Percentiles rank a stretch among this genome's conserved stretches.
Conservation (phyloP, 306 rosid species). For the Hylodesmum podocarpum region DNA sequence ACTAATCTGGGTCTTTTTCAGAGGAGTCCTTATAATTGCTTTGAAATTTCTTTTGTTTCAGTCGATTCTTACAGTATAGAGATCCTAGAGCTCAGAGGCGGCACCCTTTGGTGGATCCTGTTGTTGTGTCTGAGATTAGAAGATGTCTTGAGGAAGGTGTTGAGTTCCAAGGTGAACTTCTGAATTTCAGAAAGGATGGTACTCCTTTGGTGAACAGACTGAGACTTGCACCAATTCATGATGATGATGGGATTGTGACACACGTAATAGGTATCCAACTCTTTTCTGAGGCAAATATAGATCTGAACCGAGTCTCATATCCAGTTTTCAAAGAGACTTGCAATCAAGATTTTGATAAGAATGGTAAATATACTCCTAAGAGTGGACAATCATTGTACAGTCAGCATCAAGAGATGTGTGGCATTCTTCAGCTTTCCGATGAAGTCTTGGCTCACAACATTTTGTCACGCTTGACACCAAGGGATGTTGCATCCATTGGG, state of each 20-base stretch:
- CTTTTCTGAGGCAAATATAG: conserved; percentile 79
- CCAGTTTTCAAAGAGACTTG: conserved; percentile 88
- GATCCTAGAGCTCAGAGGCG: conserved; percentile 94
- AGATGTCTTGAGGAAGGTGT: conserved; percentile 85
- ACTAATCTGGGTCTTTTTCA: background rate
- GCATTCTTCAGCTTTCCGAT: conserved; percentile 95
- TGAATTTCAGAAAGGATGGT: conserved; percentile 94
- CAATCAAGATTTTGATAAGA: conserved; percentile 48
- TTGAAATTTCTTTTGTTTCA: conserved; percentile 47
- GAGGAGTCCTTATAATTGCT: background rate
- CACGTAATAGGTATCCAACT: conserved; percentile 91
- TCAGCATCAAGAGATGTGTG: conserved; percentile 67
- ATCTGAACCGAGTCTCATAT: conserved; percentile 74
- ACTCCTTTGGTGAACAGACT: conserved; percentile 83
- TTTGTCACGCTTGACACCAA: conserved; percentile 88
- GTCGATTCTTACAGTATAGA: conserved; percentile 91
- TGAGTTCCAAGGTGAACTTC: conserved; percentile 92
- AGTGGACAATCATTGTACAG: conserved; percentile 42
- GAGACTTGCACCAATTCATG: conserved; percentile 79
- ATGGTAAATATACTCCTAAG: conserved; percentile 42
- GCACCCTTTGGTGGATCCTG: conserved; percentile 97
- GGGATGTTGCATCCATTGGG: conserved; percentile 98
- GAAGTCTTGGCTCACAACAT: conserved; percentile 97
- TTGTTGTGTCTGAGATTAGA: conserved; percentile 92
- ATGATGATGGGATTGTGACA: conserved; percentile 81